Percentiles rank a stretch among this genome's conserved stretches.
Evolutionary conservation across 176 grass and related monocot genomes (phyloP).

Genomic region (Oryza punctata): DNA sequence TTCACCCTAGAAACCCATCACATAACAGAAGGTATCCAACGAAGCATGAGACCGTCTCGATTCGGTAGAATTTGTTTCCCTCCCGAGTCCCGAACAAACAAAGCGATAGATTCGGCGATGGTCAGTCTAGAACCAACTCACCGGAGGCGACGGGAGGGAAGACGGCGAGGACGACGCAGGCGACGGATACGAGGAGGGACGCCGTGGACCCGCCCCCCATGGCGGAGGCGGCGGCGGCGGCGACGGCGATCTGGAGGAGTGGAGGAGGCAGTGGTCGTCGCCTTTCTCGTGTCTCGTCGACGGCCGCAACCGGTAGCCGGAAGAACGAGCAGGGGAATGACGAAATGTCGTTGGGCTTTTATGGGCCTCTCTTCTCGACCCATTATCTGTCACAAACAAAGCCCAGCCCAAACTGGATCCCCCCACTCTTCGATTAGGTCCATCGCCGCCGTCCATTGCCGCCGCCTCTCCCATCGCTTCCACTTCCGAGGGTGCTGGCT

Average conservation of each 20-base stretch:
- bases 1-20: background rate
- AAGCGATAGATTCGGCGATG: conserved; percentile 6
- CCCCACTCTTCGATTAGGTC: background rate
- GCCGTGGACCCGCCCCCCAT: conserved; percentile 33
- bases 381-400: background rate
- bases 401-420: background rate
- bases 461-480: background rate
- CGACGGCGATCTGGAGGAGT: conserved; percentile 42
- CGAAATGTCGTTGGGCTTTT: background rate
- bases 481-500: no score
- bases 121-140: conserved; percentile 21
- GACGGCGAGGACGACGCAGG: background rate
- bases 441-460: background rate
- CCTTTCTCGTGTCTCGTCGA: conserved; percentile 14
- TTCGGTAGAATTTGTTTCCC: background rate
- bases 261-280: conserved; percentile 8
- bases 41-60: conserved; percentile 10
- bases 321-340: background rate
- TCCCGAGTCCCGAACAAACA: background rate
- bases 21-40: background rate
- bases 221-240: conserved; percentile 33
- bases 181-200: conserved; percentile 11
- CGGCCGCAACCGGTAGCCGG: conserved; percentile 20
- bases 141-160: conserved; percentile 8
- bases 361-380: background rate